Evolutionary conservation across 768 basidiomycete species (phyloP).

Genomic region (Sistotremastrum niveocremeum): DNA sequence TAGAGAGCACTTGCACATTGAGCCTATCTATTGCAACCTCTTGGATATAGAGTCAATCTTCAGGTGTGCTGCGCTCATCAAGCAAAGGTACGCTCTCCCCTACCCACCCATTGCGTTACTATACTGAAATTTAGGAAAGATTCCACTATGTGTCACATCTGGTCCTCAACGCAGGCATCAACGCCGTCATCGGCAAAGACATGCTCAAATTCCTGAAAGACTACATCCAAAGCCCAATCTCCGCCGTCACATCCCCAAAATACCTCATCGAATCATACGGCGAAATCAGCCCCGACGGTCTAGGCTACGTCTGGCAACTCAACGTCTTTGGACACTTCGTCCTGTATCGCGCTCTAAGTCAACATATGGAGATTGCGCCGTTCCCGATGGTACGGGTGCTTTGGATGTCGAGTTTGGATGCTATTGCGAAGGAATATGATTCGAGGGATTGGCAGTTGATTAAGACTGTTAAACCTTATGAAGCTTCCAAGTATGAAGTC

Average conservation of each 20-base stretch:
- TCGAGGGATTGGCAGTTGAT: constrained; percentile 60
- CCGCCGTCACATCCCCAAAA: constrained; percentile 36
- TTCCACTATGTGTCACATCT: constrained; percentile 73
- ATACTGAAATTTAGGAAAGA: constrained; percentile 22
- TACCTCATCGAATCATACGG: constrained; percentile 48
- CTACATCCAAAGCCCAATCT: constrained; percentile 30
- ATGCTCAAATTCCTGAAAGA: constrained; percentile 35
- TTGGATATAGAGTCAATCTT: constrained; percentile 46
- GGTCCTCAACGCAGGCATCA: constrained; percentile 68
- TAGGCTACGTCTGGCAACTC: constrained; percentile 77
- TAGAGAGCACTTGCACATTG: constrained; percentile 42
- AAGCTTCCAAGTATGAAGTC: constrained; percentile 63
- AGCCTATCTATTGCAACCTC: constrained; percentile 51
- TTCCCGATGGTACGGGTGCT: constrained; percentile 36
- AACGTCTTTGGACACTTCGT: constrained; percentile 75
- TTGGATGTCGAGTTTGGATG: constrained; percentile 70
- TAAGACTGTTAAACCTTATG: constrained; percentile 49
- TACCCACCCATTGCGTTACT: background rate
- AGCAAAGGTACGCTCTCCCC: constrained; percentile 31
- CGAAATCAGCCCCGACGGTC: constrained; percentile 47
- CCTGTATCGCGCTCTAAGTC: constrained; percentile 15
- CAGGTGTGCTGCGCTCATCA: constrained; percentile 41
- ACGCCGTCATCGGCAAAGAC: constrained; percentile 40
- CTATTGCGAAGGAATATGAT: constrained; percentile 39
- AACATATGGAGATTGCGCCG: no score